Percentiles rank a stretch among this genome's conserved stretches.
These are phyloP conservation scores for Magnolia sinica DNA, from an alignment of 164 flowering plant species.

Conservation along the genomic window DNA sequence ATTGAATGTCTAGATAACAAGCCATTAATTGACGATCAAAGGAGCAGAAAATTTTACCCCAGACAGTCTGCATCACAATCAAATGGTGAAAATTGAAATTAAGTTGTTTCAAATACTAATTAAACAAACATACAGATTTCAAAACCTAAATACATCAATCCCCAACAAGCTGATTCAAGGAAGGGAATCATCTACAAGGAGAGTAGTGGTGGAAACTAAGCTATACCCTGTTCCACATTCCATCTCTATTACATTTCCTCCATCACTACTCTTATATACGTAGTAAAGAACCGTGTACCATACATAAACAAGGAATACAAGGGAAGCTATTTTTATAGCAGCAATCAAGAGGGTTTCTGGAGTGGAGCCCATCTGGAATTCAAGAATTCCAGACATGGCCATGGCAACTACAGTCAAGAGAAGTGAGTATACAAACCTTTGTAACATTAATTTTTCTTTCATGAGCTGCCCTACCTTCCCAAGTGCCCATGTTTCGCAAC, in stretches of 20 bases:
- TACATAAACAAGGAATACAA: slow-evolving; percentile 16
- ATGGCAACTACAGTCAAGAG: not conserved
- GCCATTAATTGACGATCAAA: too few species aligned
- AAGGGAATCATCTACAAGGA: not conserved
- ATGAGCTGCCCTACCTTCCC: slow-evolving; percentile 26
- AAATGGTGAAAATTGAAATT: too few species aligned
- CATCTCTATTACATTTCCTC: slow-evolving; percentile 10
- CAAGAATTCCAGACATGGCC: not conserved
- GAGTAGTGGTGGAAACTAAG: not conserved
- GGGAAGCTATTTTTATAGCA: not conserved
- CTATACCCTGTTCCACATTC: not conserved
- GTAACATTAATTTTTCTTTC: slow-evolving; percentile 18
- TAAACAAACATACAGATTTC: not conserved
- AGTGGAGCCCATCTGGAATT: not conserved
- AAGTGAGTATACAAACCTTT: slow-evolving; percentile 22
- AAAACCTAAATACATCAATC: not conserved
- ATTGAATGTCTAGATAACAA: too few species aligned
- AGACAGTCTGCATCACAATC: too few species aligned
- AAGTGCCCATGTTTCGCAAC: slow-evolving; percentile 29
- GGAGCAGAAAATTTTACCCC: too few species aligned
- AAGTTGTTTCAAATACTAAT: too few species aligned
- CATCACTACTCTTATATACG: slow-evolving; percentile 30
- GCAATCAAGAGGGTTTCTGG: not conserved
- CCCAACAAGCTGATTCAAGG: not conserved
- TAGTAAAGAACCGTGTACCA: slow-evolving; percentile 29